phyloP scores from a whole-genome alignment of 345 rosid species.

The Eucalyptus tenuipes region DNA sequence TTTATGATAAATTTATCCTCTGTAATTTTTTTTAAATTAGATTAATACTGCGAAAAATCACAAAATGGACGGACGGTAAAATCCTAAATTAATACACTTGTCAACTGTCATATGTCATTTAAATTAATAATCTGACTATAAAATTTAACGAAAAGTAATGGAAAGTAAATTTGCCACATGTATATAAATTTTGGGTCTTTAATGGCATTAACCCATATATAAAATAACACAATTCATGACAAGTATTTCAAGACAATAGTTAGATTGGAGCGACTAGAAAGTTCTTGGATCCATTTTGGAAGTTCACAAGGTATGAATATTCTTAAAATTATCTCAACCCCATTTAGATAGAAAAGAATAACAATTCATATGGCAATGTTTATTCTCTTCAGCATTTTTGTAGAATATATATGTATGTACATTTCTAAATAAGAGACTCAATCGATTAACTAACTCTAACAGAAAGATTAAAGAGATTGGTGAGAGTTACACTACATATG shows the following conservation, averaged over 20 bases:
- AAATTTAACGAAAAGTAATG: too few relatives aligned
- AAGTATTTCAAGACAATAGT: not conserved
- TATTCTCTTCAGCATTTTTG: not conserved
- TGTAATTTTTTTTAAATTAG: accelerated
- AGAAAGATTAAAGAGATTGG: not conserved
- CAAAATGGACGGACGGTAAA: too few relatives aligned
- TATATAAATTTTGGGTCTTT: too few relatives aligned
- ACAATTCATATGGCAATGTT: not conserved
- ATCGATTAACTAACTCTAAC: not conserved
- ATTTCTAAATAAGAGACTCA: not conserved
- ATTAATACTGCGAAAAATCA: too few relatives aligned
- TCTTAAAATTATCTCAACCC: not conserved
- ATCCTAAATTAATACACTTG: too few relatives aligned
- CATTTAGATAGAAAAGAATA: not conserved
- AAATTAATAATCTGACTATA: too few relatives aligned
- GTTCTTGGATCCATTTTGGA: not conserved
- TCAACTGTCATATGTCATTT: too few relatives aligned
- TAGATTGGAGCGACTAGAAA: not conserved
- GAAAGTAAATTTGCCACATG: too few relatives aligned
- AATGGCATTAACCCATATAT: not conserved
- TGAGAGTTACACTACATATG: not conserved
- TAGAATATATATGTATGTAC: not conserved
- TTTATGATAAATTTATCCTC: accelerated
- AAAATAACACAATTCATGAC: not conserved
- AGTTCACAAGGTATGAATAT: not conserved